Evolutionary conservation across 176 grass and related monocot genomes (phyloP), one percentile per base, ranked within the genome.

Genomic region (Bothriochloa decipiens): DNA sequence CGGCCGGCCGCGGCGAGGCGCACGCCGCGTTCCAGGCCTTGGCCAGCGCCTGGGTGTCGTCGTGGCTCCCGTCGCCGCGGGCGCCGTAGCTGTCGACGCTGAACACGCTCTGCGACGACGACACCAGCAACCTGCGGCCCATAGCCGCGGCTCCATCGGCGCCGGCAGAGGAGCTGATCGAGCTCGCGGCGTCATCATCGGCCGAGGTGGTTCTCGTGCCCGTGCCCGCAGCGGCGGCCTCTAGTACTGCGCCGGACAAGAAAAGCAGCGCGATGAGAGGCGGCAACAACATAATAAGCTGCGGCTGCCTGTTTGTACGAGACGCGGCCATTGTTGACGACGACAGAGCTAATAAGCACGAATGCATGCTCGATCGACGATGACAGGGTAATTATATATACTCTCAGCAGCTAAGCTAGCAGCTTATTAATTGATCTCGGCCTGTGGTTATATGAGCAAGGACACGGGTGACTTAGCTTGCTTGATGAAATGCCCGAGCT

Each of bases 11-110:
- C 11, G 88, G 32, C 2, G 96, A 98, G 7, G 89, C 26, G 23
- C 96, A 98, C 16, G 77, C 96, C 14, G 78, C 65, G 0, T 3
- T 60, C 96, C 91, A 98, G 18, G 87, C 89, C 61, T 4, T 69
- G 9, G 68, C 46, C 55, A 93, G 86, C 76, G 93, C 91, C 87
- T 23, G 37, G 15, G 91, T 88, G 68, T 96, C 94, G 41, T 96
- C 91, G 1, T 77, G 75, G 18, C 2, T 41, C 6, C 91, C 94
- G 70, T 96, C 81, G 1, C 94, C 94, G 75, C 29, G 81, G 26
- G 91, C 89, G 57, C 94, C 91, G 58, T 86, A 91, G 73, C 16
- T 45, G 76, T 93, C 72, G 14, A 93, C 46, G 76, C 76, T 86
- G 87, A 93, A 91, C 47, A 76, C 46, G 14, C 11, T 36, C 79